Conservation (phyloP, 345 rosid species). For the Eucalyptus urophylla region DNA sequence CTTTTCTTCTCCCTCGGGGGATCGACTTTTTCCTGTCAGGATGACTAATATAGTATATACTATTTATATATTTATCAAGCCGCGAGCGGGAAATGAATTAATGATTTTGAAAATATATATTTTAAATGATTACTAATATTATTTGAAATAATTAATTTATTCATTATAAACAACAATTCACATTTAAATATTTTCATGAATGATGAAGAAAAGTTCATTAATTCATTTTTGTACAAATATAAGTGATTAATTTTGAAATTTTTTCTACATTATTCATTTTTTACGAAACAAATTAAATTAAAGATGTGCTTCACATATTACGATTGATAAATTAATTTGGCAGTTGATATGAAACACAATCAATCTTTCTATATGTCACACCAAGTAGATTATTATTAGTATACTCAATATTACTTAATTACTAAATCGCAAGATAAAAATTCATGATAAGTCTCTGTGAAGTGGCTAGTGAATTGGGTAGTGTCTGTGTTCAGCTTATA, state of each 20-base stretch:
- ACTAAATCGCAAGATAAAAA: background rate
- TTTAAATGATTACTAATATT: too few species aligned
- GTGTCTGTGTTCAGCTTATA: background rate
- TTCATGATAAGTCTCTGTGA: background rate
- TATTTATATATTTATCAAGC: too few species aligned
- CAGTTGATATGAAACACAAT: background rate
- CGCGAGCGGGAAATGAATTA: too few species aligned
- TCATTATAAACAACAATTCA: too few species aligned
- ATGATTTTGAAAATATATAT: too few species aligned
- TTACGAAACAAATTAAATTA: rapidly evolving
- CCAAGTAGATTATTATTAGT: background rate
- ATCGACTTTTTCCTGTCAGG: background rate
- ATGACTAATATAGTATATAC: too few species aligned
- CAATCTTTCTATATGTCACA: background rate
- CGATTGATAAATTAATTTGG: background rate
- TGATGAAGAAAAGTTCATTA: rapidly evolving
- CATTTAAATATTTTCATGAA: background rate
- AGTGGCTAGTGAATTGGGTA: background rate
- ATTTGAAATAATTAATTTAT: background rate
- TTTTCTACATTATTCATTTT: background rate
- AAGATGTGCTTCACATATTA: background rate
- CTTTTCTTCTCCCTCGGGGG: background rate
- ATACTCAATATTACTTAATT: background rate
- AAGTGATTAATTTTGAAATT: too few species aligned
- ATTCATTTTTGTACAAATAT: too few species aligned